phyloP scores from a whole-genome alignment of 192 early-diverging fungal species.

The Backusella liffmaniae region DNA sequence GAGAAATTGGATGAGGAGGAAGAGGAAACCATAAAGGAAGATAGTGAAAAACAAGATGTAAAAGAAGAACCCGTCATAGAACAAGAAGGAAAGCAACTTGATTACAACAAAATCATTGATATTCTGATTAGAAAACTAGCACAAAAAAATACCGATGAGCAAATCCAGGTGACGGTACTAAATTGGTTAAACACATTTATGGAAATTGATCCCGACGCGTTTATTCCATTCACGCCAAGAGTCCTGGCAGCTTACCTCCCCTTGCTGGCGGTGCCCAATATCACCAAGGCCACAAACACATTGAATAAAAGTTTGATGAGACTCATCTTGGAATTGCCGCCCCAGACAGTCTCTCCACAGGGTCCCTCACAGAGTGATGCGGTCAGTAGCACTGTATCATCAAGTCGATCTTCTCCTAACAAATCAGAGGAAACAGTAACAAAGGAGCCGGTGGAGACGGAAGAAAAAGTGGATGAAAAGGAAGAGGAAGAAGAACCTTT shows the following conservation, averaged over 20 bases:
- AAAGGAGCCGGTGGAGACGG: background rate
- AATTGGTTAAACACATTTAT: slow-evolving; percentile 93
- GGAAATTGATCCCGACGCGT: slow-evolving; percentile 72
- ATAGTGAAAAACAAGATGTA: background rate
- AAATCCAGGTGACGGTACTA: slow-evolving; percentile 90
- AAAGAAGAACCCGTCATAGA: background rate
- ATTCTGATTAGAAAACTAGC: slow-evolving; percentile 83
- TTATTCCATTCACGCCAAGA: slow-evolving; percentile 78
- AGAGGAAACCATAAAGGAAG: background rate
- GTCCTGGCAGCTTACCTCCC: slow-evolving; percentile 85
- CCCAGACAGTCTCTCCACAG: slow-evolving; percentile 22
- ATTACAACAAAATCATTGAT: slow-evolving; percentile 58
- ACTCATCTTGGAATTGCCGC: slow-evolving; percentile 66
- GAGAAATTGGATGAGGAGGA: background rate
- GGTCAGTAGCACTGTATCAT: background rate
- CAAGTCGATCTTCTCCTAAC: background rate
- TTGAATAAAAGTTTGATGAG: slow-evolving; percentile 72
- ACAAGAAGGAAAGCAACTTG: background rate
- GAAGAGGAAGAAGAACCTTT: slow-evolving; percentile 53
- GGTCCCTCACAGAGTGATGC: background rate
- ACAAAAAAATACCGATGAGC: slow-evolving; percentile 60
- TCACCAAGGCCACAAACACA: slow-evolving; percentile 66
- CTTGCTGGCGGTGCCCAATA: slow-evolving; percentile 74
- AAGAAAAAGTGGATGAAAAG: slow-evolving; percentile 11
- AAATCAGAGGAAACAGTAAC: background rate